phyloP scores from a whole-genome alignment of 2,329 filamentous ascomycete species.

The Cercospora zeina region DNA sequence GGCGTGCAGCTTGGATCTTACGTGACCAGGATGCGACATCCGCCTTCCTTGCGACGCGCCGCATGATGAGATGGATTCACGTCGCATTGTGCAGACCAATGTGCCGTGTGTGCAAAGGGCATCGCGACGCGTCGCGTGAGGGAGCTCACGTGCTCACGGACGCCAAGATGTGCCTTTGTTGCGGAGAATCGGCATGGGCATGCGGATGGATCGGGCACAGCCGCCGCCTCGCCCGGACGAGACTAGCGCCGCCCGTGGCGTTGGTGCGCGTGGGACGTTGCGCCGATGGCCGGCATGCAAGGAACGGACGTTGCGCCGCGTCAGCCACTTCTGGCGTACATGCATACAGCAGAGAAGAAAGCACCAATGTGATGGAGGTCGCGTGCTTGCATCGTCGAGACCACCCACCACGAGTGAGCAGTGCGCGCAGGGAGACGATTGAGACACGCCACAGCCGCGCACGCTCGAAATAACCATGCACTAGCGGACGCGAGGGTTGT shows the following conservation, averaged over 20 bases:
- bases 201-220: slow-evolving; percentile 1
- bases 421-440: not conserved
- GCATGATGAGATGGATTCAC: too few species aligned
- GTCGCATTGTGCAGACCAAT: not conserved
- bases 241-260: too few species aligned
- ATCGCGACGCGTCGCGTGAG: not conserved
- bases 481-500: slow-evolving; percentile 20
- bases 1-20: slow-evolving; percentile 11
- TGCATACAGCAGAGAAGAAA: too few species aligned
- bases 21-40: slow-evolving; percentile 1
- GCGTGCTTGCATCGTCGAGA: too few species aligned
- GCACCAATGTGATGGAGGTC: not conserved
- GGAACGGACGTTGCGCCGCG: not conserved
- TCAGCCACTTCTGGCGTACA: not conserved
- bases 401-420: not conserved
- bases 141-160: not conserved
- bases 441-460: not conserved
- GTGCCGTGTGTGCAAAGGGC: not conserved
- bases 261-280: too few species aligned
- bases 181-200: slow-evolving; percentile 3
- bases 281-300: too few species aligned
- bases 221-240: too few species aligned
- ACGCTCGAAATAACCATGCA: slow-evolving; percentile 16
- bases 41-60: not conserved
- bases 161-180: slow-evolving; percentile 4